Evolutionary conservation across 371 early-diverging fungal genomes (phyloP).

Genomic region (Chytridium lagenaria): DNA sequence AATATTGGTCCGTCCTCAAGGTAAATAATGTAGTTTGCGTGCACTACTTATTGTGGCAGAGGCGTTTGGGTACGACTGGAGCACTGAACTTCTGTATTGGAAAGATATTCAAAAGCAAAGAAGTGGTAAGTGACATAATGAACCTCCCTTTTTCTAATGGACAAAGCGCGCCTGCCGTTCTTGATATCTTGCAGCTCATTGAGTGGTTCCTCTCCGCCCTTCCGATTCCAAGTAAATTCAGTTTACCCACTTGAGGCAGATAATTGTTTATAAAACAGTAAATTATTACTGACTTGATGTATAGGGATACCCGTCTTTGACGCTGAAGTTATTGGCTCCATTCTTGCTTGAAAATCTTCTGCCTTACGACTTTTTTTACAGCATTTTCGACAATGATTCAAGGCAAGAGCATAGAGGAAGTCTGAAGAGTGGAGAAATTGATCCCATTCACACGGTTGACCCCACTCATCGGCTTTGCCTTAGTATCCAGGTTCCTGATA

Average conservation of each 20-base stretch:
- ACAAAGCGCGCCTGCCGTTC: conserved; percentile 40
- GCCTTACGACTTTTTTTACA: conserved; percentile 85
- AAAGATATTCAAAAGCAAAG: conserved; percentile 57
- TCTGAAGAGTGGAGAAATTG: conserved; percentile 73
- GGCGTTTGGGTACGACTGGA: conserved; percentile 85
- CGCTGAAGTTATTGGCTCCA: conserved; percentile 84
- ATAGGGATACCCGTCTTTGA: conserved; percentile 80
- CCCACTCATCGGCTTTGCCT: conserved; percentile 81
- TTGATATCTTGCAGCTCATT: conserved; percentile 58
- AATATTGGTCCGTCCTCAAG: conserved; percentile 83
- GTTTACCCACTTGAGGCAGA: conserved; percentile 35
- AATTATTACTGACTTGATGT: too few relatives aligned
- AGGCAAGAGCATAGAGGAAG: conserved; percentile 70
- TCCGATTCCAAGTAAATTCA: conserved; percentile 75
- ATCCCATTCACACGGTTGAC: conserved; percentile 85
- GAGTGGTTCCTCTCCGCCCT: conserved; percentile 67
- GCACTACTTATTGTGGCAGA: conserved; percentile 38
- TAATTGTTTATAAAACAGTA: too few relatives aligned
- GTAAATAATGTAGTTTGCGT: conserved; percentile 35
- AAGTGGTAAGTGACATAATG: conserved; percentile 12
- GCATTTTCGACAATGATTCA: conserved; percentile 75
- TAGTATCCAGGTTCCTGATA: conserved; percentile 76
- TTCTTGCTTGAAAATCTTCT: conserved; percentile 94
- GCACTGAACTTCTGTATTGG: conserved; percentile 73
- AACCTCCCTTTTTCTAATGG: conserved; percentile 18